Conservation (phyloP, 345 rosid species). For the Aquilaria sinensis region DNA sequence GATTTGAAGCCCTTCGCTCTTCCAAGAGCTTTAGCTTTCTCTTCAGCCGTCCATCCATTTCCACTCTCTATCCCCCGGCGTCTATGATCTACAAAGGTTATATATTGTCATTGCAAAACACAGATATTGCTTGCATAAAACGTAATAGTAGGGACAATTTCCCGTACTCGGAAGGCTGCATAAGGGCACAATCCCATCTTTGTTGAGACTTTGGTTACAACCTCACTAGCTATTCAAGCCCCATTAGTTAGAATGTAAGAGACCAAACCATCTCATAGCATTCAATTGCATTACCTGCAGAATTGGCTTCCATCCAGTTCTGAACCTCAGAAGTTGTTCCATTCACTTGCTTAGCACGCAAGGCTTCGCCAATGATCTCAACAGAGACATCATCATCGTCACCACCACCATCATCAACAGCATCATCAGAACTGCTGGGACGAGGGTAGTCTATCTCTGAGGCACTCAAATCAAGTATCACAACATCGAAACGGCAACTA, state of each 20-base stretch:
- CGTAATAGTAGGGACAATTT: no score
- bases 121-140: no score
- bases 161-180: no score
- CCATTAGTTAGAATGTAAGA: no score
- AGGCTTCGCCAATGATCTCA: background rate
- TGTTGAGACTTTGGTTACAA: no score
- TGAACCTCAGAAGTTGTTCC: no score
- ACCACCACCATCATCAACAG: constrained; percentile 17
- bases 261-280: no score
- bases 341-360: background rate
- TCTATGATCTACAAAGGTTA: no score
- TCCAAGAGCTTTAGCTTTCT: constrained; percentile 7
- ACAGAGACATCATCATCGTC: background rate
- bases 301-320: background rate
- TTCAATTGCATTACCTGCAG: background rate
- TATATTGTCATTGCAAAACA: no score
- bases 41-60: background rate
- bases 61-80: no score
- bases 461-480: background rate
- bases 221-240: no score
- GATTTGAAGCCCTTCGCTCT: constrained; percentile 11
- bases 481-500: background rate
- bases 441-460: constrained; percentile 5
- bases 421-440: constrained; percentile 5
- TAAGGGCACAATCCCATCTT: no score